Evolutionary conservation across 2,329 filamentous ascomycete species (phyloP).

Genomic region (Fusarium pininemorale): DNA sequence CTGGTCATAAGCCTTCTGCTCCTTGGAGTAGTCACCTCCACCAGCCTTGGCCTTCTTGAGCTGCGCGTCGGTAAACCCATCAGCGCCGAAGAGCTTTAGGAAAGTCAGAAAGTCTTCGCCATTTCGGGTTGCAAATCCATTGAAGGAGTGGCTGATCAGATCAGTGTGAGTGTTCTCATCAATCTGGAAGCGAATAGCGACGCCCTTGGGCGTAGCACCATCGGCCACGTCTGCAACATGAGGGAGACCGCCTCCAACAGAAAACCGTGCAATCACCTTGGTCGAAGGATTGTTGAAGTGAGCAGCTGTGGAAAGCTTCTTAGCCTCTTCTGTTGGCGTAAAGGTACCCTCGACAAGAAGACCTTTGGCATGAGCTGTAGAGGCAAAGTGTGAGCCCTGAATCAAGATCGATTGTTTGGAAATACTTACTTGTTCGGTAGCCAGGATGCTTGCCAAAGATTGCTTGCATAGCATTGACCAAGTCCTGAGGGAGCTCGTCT

Average conservation of each 20-base stretch:
- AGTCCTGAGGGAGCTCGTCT: background rate
- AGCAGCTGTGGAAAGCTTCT: slow-evolving; percentile 6
- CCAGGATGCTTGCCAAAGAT: slow-evolving; percentile 24
- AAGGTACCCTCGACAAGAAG: slow-evolving; percentile 18
- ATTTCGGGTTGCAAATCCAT: slow-evolving; percentile 5
- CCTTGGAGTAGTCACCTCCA: background rate
- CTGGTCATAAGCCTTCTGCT: background rate
- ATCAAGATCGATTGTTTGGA: fast-evolving
- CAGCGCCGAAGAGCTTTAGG: slow-evolving; percentile 8
- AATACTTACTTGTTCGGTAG: slow-evolving; percentile 13
- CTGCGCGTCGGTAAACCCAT: background rate
- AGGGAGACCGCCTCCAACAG: slow-evolving; percentile 16
- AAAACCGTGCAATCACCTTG: slow-evolving; percentile 17
- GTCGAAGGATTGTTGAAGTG: slow-evolving; percentile 19
- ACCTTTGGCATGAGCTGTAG: slow-evolving; percentile 20
- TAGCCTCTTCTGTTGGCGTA: slow-evolving; percentile 11
- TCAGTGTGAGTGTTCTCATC: slow-evolving; percentile 20
- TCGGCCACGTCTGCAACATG: slow-evolving; percentile 5
- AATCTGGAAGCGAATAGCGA: slow-evolving; percentile 21
- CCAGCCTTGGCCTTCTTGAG: background rate
- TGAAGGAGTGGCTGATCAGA: slow-evolving; percentile 16
- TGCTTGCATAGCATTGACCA: slow-evolving; percentile 22
- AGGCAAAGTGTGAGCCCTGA: background rate
- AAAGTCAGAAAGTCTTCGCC: slow-evolving; percentile 16
- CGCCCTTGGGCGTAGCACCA: slow-evolving; percentile 19